Evolutionary conservation across 352 stramenopile species (phyloP), one percentile per base, ranked within the genome.

Genomic region (Phytophthora sojae): DNA sequence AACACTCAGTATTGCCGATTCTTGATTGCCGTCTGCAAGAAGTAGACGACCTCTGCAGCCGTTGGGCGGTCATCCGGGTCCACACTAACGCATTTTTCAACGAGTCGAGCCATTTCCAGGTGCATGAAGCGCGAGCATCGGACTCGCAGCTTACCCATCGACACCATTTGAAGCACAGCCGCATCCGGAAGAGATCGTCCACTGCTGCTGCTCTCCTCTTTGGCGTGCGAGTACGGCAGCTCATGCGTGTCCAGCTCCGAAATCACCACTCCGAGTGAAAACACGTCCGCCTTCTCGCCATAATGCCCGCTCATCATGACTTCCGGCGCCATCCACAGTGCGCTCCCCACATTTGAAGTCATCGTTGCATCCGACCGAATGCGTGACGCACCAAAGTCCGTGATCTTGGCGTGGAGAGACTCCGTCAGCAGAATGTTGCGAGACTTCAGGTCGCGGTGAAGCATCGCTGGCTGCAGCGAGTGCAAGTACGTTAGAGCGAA

Each of bases 371-470:
- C 75, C 2, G 64, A 70, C 1, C 75, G 64, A 49, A 70, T 54
- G 1, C 73, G 69, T 8, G 79, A 83, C 0, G 64, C 65, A 0
- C 80, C 80, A 70, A 90, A 90, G 64, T 90, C 83, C 6, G 81
- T 89, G 6, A 90, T 53, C 50, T 88, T 90, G 19, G 78, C 75
- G 5, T 76, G 26, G 15, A 84, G 54, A 15, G 66, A 67, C n/a
- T 54, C 52, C 0, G 76, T 81, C 15, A 92, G 57, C 49, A 92
- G 63, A 57, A 92, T 86, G 64, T 92, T 90, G 30, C 82, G 79
- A 4, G 79, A 89, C 63, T 92, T 92, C 62, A 92, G 77, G 61
- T 90, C 84, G 15, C 84, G 82, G 56, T 92, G 82, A 21, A 82
- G 19, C 25, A 79, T 61, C 5, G 76, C 56, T 3, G 70, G 72